Percentiles rank a stretch among this genome's conserved stretches.
phyloP scores from a whole-genome alignment of 2,329 filamentous ascomycete species.

The Aureobasidium vineae region DNA sequence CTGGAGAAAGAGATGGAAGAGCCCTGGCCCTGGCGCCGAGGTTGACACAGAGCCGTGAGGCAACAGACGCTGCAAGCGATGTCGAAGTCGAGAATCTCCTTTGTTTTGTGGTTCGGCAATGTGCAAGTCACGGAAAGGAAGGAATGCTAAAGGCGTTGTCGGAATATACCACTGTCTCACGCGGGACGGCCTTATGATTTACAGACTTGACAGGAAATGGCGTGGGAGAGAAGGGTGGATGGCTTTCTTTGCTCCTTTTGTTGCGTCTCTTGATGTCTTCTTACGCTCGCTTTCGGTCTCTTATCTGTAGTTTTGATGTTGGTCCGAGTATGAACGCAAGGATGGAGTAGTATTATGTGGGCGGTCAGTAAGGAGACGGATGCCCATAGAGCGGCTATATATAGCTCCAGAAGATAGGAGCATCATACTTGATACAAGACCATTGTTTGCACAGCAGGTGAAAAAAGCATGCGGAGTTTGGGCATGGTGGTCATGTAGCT shows the following conservation, averaged over 20 bases:
- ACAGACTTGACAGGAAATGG: conserved; percentile 6
- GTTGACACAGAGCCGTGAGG: conserved; percentile 7
- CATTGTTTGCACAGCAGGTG: neutral
- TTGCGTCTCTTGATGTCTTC: conserved; percentile 1
- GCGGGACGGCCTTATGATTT: conserved; percentile 26
- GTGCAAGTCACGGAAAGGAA: neutral
- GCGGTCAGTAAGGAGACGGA: neutral
- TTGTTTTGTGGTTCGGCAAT: conserved; percentile 1
- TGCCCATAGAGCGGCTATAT: neutral
- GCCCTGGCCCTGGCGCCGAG: conserved; percentile 13
- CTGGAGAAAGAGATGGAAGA: conserved; percentile 36
- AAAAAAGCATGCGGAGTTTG: neutral
- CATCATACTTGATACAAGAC: conserved; percentile 9
- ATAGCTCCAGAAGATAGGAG: conserved; percentile 12
- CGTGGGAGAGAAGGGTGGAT: neutral
- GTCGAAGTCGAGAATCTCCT: neutral
- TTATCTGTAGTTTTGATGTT: neutral
- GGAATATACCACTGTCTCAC: conserved; percentile 25
- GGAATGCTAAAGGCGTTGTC: conserved; percentile 13
- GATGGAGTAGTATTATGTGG: neutral
- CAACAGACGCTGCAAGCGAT: neutral
- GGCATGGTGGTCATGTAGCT: neutral
- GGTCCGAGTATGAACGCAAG: neutral
- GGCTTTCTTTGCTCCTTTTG: conserved; percentile 1
- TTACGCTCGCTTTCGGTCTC: conserved; percentile 8